Conservation (phyloP, 225 moss, liverwort and hornwort species). For the Physcomitrellopsis africana region DNA sequence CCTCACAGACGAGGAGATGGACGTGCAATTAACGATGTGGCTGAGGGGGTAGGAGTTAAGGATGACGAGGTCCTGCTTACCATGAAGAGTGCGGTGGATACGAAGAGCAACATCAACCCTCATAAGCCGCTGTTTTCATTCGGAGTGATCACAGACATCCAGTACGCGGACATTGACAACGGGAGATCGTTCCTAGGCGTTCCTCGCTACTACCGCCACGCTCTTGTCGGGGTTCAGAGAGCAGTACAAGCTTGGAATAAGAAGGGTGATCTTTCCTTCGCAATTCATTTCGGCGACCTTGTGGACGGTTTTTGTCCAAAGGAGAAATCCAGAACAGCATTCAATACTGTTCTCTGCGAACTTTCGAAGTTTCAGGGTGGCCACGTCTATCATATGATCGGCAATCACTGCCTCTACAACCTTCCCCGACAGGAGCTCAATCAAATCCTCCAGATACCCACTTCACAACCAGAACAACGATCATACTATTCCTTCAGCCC, state of each 20-base stretch:
- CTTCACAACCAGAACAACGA: conserved; percentile 44
- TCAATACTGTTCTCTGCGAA: conserved; percentile 43
- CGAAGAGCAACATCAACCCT: background rate
- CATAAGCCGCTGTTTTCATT: conserved; percentile 68
- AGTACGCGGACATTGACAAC: conserved; percentile 88
- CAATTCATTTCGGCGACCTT: conserved; percentile 90
- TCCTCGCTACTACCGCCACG: conserved; percentile 89
- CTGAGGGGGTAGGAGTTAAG: background rate
- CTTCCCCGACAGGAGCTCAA: conserved; percentile 78
- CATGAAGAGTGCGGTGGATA: conserved; percentile 22
- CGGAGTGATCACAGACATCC: conserved; percentile 94
- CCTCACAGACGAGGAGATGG: background rate
- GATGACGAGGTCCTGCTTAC: conserved; percentile 29
- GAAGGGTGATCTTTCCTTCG: conserved; percentile 58
- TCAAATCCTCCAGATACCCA: conserved; percentile 59
- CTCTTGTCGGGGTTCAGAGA: conserved; percentile 59
- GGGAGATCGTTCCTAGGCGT: conserved; percentile 73
- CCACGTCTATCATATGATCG: conserved; percentile 80
- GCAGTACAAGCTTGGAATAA: conserved; percentile 86
- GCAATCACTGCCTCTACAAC: conserved; percentile 96
- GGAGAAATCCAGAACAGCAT: conserved; percentile 59
- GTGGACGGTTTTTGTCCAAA: conserved; percentile 79
- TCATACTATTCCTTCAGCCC: conserved; percentile 82
- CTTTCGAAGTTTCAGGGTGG: conserved; percentile 59
- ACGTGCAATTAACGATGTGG: conserved; percentile 24